Base-by-base conservation (phyloP, 169 alveolate genomes). In the Plasmodium vivax region DNA sequence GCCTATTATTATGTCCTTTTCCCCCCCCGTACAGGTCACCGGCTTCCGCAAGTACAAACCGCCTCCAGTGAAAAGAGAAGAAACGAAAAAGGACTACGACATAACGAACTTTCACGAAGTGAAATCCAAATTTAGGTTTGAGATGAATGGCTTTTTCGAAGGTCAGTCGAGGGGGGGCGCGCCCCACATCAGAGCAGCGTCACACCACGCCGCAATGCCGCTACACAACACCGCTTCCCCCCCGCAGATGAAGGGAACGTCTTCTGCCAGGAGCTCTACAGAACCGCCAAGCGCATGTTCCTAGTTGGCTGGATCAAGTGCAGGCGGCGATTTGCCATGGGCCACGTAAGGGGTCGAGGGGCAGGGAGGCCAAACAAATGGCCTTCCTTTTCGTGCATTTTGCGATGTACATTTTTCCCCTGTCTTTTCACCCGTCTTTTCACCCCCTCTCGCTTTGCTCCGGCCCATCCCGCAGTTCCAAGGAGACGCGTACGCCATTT, bases 261-360 rank as follows among this genome's bases (percentile, higher is more conserved):
- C 10, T 85, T 85, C 43, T 85, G 93, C 82, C 87, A 85, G 36
- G 93, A 85, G 36, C 71, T 85, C 41, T 85, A 85, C 80, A 75
- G 47, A 51, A 85, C 93, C 6, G 93, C 87, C 38, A 85, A 77
- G 68, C 85, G 93, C 45, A 75, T 85, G 85, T 85, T 30, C 51
- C 30, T 85, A 85, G 93, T 85, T 30, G 93, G 93, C 8, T 85
- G 93, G 93, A 85, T 85, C 34, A 85, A 85, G 68, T 85, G 93
- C 71, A 74, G 93, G 71, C 77, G 36, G 47, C 30, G 87, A 43
- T 85, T 85, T 85, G 93, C 85, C 81, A 85, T 79, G 72, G 93
- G 93, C 4, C 93, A 85, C 36, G 93, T 85, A 85, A 75, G 83
- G 45, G 80, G 30, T 30, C 10, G 77, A 71, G 77, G 9, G 27